Evolutionary conservation across 805 yeast species (phyloP), one percentile per base, ranked within the genome.

Genomic region (Barnettozyma pratensis): DNA sequence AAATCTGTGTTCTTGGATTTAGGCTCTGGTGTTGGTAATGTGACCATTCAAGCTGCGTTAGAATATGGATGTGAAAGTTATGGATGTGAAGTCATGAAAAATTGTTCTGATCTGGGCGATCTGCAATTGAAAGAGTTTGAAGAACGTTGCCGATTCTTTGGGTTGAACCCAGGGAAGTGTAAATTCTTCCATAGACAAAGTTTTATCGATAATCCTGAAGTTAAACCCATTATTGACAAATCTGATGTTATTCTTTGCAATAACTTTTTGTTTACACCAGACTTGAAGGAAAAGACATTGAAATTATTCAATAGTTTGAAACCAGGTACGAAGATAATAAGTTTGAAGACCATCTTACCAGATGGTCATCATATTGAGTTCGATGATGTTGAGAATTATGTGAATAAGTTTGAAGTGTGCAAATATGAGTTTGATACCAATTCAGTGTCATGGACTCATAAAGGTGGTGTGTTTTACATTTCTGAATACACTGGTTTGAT

Each of bases 21-120:
- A 27, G 97, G 97, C 0, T 88, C 96, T 0, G 97, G 97, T 12
- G 97, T 91, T 12, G 97, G 97, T 0, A 91, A 91, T 61, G 88
- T 96, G 49, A 84, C 86, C 0, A 75, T 90, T 39, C 97, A 90
- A 63, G 95, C 96, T 0, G 89, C 96, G 0, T 65, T 91, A 35
- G 96, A 90, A 58, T 81, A 79, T 62, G 96, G 96, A 2, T 85
- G 90, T 51, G 73, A 73, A 46, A 83, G 96, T 64, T 88, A 87
- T 59, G 97, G 97, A 1, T 87, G 92, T 65, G 97, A 91, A 62
- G 77, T 91, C 42, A 90, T 90, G 96, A 77, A 76, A 14, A 83
- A 83, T 55, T 96, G 97, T 0, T 84, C 91, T 9, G 69, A 72
- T 6, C 69, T 90, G 43, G 85, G 92, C 1, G 73, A 71, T 38